Evolutionary conservation across 305 asterid genomes (phyloP), one percentile per base, ranked within the genome.

Genomic region (Plantago lanceolata): DNA sequence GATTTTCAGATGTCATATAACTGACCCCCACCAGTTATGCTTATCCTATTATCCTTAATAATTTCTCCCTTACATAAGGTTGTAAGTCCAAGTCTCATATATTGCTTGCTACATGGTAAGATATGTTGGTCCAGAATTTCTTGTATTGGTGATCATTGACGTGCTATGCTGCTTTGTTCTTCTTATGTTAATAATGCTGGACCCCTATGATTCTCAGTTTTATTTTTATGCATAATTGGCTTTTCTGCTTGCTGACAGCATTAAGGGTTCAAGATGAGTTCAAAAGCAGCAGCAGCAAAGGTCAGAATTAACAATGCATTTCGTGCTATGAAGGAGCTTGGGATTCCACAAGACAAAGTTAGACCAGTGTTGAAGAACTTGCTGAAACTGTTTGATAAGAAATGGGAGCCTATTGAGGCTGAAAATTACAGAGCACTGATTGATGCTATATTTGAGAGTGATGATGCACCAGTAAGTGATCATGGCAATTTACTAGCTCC

Each of bases 331-430:
- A 81, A 78, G 76, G 79, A 8, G 58, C 65, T 83, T 40, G 95
- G 94, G 45, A 85, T 89, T 48, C 1, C 78, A 16, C 79, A 74
- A 53, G 80, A 60, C 16, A 83, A 69, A 71, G 95, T 82, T 78
- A 85, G 81, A 66, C 95, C 95, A 0, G 84, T 84, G 6, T 61
- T 89, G 75, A 87, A 83, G 78, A 69, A 40, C 19, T 84, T 89
- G 60, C 63, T 89, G 65, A 84, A 78, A 75, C 37, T 85, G 82
- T 85, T 79, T 54, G 85, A 88, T 0, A 89, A 84, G 73, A 84
- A 89, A 61, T 89, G 97, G 97, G 85, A 63, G 48, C 89, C 77
- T 19, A 89, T 89, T 40, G 95, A 89, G 71, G 90, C 69, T 53
- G 97, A 89, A 68, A 83, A 81, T 54, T 89, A 80, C 71, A 81